These are phyloP conservation scores for Apiotrichum mycotoxinovorans DNA, from an alignment of 1,284 basidiomycete genomes.

Conservation along the genomic window DNA sequence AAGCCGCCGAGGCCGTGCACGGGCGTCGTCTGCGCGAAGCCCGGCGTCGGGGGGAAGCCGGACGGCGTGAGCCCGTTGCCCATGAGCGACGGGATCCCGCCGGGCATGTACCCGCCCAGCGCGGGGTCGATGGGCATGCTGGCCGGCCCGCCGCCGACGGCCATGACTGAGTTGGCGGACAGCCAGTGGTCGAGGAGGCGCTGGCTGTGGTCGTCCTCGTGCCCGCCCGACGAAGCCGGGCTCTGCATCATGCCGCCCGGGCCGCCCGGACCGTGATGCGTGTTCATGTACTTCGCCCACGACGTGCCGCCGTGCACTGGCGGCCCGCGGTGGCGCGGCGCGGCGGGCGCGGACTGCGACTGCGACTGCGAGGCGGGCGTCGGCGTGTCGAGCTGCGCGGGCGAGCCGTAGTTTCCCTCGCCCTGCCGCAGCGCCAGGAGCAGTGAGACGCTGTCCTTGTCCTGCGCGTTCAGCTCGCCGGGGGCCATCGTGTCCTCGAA, in stretches of 20 bases:
- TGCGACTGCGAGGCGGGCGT: background rate
- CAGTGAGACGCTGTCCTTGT: conserved; percentile 44
- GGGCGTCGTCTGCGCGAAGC: background rate
- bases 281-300: conserved; percentile 14
- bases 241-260: conserved; percentile 13
- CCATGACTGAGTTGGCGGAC: conserved; percentile 41
- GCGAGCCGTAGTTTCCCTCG: conserved; percentile 9
- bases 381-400: background rate
- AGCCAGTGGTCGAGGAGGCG: conserved; percentile 50
- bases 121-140: conserved; percentile 8
- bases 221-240: conserved; percentile 21
- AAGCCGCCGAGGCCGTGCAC: background rate
- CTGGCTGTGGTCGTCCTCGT: conserved; percentile 49
- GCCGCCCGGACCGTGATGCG: background rate
- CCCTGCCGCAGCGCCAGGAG: conserved; percentile 44
- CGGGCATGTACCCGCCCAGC: background rate
- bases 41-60: background rate
- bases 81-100: background rate
- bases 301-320: background rate
- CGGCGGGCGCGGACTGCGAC: no score
- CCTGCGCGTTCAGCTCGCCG: conserved; percentile 39
- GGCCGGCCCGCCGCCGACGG: conserved; percentile 25
- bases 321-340: background rate
- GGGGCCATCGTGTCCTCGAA: conserved; percentile 44
- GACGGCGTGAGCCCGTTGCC: background rate